Evolutionary conservation across 2,329 filamentous ascomycete species (phyloP), one percentile per base, ranked within the genome.

Genomic region (Albifimbria verrucaria): DNA sequence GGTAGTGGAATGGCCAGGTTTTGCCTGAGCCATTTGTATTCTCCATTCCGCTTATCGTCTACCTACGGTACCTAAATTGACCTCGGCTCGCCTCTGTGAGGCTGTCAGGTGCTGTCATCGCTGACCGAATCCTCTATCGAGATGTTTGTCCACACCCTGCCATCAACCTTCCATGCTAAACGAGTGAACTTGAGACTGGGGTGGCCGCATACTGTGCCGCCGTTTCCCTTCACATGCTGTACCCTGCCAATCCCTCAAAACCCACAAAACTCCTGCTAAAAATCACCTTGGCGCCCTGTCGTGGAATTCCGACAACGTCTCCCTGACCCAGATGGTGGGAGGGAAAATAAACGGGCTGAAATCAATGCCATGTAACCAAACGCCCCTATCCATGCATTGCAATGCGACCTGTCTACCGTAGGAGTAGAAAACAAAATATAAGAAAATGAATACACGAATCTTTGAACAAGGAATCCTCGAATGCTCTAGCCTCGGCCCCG

Each of bases 381-480:
- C 50, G 53, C 48, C 54, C 50, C 49, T 50, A 50, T 49, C 54
- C 42, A 54, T 58, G 58, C 58, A 54, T 39, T 52, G 53, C 51
- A 56, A 55, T 55, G 53, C 50, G 24, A 50, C 12, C 26, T 21
- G 22, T 54, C 48, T 55, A 52, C 52, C 48, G 39, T 42, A 36
- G 9, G 12, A 42, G 25, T 22, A 23, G 15, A 18, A n/a, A 48
- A 49, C 45, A 49, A 42, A 47, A 44, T 36, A 42, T 48, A 57
- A 28, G 55, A 25, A 36, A 52, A 17, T 7, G 24, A n/a, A 17
- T 36, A 15, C 32, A 42, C 28, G 22, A 23, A n/a, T 18, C 21
- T 25, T 25, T 47, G 12, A 7, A 47, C 7, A 47, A 12, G n/a
- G 11, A 24, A 18, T 21, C 7, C 15, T 25, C 7, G 44, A 17